These are phyloP conservation scores for Penicillium pulvis DNA, from an alignment of 495 filamentous ascomycete genomes.

Conservation along the genomic window DNA sequence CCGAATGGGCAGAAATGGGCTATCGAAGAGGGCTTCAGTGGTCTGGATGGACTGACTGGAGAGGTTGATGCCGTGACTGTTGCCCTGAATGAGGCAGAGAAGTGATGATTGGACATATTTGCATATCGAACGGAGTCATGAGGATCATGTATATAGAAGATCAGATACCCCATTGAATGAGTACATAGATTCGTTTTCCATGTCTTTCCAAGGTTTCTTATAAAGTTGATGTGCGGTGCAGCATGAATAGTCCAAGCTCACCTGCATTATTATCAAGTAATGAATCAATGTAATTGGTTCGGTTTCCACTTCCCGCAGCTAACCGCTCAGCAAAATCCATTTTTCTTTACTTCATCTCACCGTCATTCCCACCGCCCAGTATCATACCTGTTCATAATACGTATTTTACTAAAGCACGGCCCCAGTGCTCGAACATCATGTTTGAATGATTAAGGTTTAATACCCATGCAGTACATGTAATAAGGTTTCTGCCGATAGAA, in stretches of 20 bases:
- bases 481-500: not conserved
- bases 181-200: too few relatives aligned
- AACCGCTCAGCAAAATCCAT: not conserved
- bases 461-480: not conserved
- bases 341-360: not conserved
- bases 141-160: constrained; percentile 27
- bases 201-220: too few relatives aligned
- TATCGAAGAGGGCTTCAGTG: constrained; percentile 87
- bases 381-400: not conserved
- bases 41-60: constrained; percentile 50
- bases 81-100: constrained; percentile 1
- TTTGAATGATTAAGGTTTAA: not conserved
- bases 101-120: not conserved
- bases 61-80: constrained; percentile 23
- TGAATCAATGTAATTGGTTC: not conserved
- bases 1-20: constrained; percentile 65
- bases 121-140: constrained; percentile 13
- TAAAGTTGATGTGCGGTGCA: too few relatives aligned
- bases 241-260: too few relatives aligned
- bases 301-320: not conserved
- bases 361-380: not conserved
- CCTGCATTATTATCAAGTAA: not conserved
- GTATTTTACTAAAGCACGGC: not conserved
- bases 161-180: constrained; percentile 23
- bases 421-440: too few relatives aligned